Percentiles rank a stretch among this genome's conserved stretches.
These are phyloP conservation scores for Akebia trifoliata DNA, from an alignment of 164 flowering plant species.

Conservation along the genomic window DNA sequence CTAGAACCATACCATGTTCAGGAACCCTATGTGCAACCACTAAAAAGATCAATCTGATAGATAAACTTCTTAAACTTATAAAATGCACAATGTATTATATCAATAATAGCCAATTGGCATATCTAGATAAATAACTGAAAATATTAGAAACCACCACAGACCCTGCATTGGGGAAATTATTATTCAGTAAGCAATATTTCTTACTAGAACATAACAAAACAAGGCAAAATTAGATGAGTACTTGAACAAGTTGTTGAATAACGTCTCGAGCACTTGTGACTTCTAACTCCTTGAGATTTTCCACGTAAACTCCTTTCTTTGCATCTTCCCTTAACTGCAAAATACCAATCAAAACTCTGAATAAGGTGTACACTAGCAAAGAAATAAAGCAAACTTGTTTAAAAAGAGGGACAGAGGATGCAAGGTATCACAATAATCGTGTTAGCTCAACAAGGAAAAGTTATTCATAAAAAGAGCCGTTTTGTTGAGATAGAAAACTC, in stretches of 20 bases:
- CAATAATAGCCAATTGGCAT: neutral
- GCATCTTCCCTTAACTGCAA: constrained; percentile 84
- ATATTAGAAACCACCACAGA: neutral
- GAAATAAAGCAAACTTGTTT: neutral
- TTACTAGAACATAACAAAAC: neutral
- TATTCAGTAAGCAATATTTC: neutral
- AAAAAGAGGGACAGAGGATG: neutral
- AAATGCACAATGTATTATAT: neutral
- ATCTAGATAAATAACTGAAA: neutral
- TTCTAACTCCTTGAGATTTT: constrained; percentile 77
- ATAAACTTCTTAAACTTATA: neutral
- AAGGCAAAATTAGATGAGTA: constrained; percentile 12
- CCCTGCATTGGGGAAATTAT: neutral
- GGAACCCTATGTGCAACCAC: neutral
- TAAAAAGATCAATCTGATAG: neutral
- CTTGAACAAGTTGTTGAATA: constrained; percentile 87
- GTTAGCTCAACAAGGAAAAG: no score
- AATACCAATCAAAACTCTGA: neutral
- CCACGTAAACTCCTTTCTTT: constrained; percentile 88
- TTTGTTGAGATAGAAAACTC: no score
- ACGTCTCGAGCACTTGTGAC: constrained; percentile 88
- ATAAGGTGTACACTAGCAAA: neutral
- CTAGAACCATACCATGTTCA: no score
- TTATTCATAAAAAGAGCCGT: no score
- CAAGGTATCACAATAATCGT: no score